phyloP scores from a whole-genome alignment of 352 stramenopile species.

The Hyaloperonospora brassicae region DNA sequence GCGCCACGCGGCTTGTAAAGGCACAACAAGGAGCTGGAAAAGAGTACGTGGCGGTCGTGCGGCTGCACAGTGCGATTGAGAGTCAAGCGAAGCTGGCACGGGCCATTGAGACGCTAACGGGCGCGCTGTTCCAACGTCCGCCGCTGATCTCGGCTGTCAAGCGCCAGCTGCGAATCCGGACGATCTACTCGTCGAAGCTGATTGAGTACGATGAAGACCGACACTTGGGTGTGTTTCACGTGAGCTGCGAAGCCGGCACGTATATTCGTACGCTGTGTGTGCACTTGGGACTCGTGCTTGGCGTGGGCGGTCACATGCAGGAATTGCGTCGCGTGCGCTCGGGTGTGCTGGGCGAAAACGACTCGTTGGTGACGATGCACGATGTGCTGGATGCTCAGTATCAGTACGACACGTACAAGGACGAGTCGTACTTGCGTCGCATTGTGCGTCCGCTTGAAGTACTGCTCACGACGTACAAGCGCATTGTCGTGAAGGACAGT shows the following conservation, averaged over 20 bases:
- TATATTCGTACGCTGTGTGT: conserved; percentile 99
- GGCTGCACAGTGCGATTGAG: conserved; percentile 95
- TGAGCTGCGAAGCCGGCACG: conserved; percentile 96
- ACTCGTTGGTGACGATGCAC: conserved; percentile 99
- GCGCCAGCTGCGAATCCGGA: conserved; percentile 98
- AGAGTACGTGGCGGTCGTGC: conserved; percentile 98
- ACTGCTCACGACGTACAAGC: conserved; percentile 98
- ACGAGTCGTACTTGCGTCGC: conserved; percentile 97
- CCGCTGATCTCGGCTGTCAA: conserved; percentile 99
- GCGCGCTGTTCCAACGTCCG: conserved; percentile 98
- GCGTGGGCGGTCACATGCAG: conserved; percentile 99
- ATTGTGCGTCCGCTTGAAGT: conserved; percentile 98
- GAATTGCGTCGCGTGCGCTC: conserved; percentile 97
- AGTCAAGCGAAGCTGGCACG: conserved; percentile 87
- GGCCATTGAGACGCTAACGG: conserved; percentile 98
- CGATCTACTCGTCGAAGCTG: conserved; percentile 99
- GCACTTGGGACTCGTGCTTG: conserved; percentile 96
- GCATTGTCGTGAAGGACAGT: conserved; percentile 99
- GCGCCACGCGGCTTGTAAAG: conserved; percentile 91
- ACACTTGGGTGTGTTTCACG: conserved; percentile 96
- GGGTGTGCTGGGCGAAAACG: conserved; percentile 93
- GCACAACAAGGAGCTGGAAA: conserved; percentile 95
- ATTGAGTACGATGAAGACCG: conserved; percentile 98
- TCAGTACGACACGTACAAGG: conserved; percentile 98
- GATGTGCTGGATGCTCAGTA: conserved; percentile 99